Base-by-base conservation (phyloP, 2,329 filamentous ascomycete genomes). In the Metarhizium rileyi region DNA sequence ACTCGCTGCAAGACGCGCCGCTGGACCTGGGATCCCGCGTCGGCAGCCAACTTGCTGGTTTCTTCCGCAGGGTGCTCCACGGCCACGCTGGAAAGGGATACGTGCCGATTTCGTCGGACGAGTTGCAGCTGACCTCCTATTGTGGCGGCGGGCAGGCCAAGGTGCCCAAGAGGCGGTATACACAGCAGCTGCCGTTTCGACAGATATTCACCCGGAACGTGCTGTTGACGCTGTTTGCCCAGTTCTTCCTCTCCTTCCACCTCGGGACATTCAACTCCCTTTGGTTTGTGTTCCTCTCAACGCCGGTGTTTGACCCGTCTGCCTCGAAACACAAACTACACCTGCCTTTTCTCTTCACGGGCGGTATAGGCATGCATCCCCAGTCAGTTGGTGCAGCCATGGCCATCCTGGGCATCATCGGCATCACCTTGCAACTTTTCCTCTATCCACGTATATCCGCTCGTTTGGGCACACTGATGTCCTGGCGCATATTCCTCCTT, bases 271-370 rank as follows among this genome's bases (percentile, higher is more conserved):
- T 89, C 70, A 85, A 87, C 61, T 78, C 84, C 2, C 76, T 90
- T 42, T 87, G 83, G 71, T 86, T 87, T 53, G 75, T 88, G 46
- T 90, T 90, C 64, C 74, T 90, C 43, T 87, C 86, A 1, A 86
- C 84, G 0, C 83, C 84, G 0, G 81, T 83, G 4, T 80, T 72
- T 53, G 66, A 73, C 57, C 70, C 73, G 0, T 38, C 57, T 10
- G 55, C 63, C 0, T 66, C 66, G 0, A 54, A 62, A 1, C 60
- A 63, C 27, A 57, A 63, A n/a, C 53, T 53, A 1, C 56, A 64
- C 53, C 65, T 77, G 50, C 74, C 81, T 0, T 80, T 85, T 59
- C 66, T 75, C 53, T 90, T 90, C 60, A 81, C 82, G 1, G 86
- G 87, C 26, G 88, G 88, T 2, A 72, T 93, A 0, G 86, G 86